phyloP scores from a whole-genome alignment of 106 monocot species.

The Allium fistulosum region DNA sequence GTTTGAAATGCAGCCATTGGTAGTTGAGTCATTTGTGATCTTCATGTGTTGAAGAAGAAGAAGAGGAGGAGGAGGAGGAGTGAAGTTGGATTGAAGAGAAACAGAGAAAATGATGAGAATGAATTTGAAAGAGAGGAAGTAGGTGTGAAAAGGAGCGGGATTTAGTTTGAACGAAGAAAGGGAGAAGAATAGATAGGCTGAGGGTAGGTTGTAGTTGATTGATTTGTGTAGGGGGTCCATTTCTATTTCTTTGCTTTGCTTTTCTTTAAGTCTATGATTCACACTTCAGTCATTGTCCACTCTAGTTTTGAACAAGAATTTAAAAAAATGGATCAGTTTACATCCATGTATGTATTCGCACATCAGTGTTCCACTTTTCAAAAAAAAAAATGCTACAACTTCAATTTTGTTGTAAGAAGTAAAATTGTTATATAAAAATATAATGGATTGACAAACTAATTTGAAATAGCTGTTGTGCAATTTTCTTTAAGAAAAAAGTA shows the following conservation, averaged over 20 bases:
- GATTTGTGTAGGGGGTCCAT: not conserved
- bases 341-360: too few species aligned
- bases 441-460: not conserved
- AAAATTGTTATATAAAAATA: not conserved
- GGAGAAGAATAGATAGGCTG: not conserved
- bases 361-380: too few species aligned
- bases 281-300: too few species aligned
- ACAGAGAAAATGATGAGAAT: not conserved
- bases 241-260: too few species aligned
- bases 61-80: slow-evolving; percentile 9
- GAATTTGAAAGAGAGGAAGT: not conserved
- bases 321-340: too few species aligned
- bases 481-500: not conserved
- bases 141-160: not conserved
- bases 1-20: slow-evolving; percentile 14
- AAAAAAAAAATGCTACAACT: too few species aligned
- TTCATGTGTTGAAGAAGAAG: not conserved
- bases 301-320: too few species aligned
- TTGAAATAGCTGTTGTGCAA: slow-evolving; percentile 2
- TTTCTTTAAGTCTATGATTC: too few species aligned
- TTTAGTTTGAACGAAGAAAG: slow-evolving; percentile 2
- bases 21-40: not conserved
- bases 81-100: not conserved
- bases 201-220: not conserved
- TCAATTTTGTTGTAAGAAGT: not conserved